A percentile compares a stretch with the other conserved stretches of the same genome.
phyloP scores from a whole-genome alignment of 306 rosid species.

The Trichosanthes truncata region DNA sequence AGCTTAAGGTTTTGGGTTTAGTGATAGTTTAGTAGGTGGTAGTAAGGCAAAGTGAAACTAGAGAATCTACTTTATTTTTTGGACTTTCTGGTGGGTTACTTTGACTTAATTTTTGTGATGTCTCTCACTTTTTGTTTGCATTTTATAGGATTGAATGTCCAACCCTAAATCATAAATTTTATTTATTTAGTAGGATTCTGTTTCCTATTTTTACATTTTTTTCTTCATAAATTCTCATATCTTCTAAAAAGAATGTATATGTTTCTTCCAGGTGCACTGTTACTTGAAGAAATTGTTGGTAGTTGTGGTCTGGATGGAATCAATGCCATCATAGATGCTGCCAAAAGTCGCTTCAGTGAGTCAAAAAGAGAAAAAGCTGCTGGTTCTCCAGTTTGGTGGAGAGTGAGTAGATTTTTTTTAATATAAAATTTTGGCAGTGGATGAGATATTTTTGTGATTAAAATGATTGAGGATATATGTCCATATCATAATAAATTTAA shows the following conservation, averaged over 20 bases:
- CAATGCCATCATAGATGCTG: slow-evolving; percentile 57
- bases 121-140: not conserved
- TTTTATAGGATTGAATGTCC: not conserved
- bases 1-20: too few relatives aligned
- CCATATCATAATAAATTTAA: not conserved
- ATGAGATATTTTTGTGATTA: not conserved
- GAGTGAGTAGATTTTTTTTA: slow-evolving; percentile 35
- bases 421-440: not conserved
- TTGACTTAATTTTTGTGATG: not conserved
- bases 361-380: slow-evolving; percentile 57
- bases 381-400: slow-evolving; percentile 80
- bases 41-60: not conserved
- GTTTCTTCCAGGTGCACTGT: slow-evolving; percentile 52
- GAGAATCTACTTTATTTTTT: not conserved
- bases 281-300: slow-evolving; percentile 68
- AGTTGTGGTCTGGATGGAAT: slow-evolving; percentile 54
- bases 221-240: slow-evolving; percentile 9
- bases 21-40: not conserved
- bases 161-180: not conserved
- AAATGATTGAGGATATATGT: not conserved
- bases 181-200: not conserved
- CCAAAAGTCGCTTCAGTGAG: slow-evolving; percentile 45
- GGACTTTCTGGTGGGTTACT: not conserved
- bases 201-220: not conserved
- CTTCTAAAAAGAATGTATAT: not conserved